Percentiles rank a stretch among this genome's conserved stretches.
Evolutionary conservation across 1,284 basidiomycete species (phyloP).

Genomic region (Ceraceosorus guamensis): DNA sequence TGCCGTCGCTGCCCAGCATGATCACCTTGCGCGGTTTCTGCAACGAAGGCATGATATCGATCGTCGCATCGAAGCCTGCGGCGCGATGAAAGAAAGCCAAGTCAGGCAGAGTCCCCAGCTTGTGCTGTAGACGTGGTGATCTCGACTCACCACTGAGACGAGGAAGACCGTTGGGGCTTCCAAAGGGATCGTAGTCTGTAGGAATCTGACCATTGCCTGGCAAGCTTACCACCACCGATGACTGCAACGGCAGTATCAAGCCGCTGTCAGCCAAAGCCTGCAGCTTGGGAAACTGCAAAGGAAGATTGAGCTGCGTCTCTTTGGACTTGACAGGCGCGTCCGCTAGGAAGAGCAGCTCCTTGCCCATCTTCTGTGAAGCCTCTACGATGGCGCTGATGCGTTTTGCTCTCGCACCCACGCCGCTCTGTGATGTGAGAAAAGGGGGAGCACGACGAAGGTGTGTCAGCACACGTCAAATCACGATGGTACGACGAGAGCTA

Average conservation of each 20-base stretch:
- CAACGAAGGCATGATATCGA: conserved; percentile 87
- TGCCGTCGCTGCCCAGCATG: conserved; percentile 74
- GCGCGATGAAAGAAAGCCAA: conserved; percentile 19
- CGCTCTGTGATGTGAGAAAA: no score
- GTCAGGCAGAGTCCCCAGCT: no score
- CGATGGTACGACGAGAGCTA: not conserved
- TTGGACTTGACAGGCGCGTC: conserved; percentile 33
- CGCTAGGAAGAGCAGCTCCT: conserved; percentile 40
- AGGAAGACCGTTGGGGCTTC: conserved; percentile 60
- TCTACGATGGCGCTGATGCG: conserved; percentile 15
- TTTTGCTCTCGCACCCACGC: no score
- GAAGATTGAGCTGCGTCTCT: conserved; percentile 22
- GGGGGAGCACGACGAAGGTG: not conserved
- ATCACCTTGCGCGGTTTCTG: conserved; percentile 88
- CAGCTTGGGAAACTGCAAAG: conserved; percentile 32
- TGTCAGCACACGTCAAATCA: not conserved
- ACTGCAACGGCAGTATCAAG: conserved; percentile 70
- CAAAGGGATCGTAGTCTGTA: conserved; percentile 71
- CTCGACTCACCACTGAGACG: conserved; percentile 61
- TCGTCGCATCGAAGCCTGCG: conserved; percentile 58
- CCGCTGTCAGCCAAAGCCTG: conserved; percentile 21
- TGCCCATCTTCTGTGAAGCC: conserved; percentile 35
- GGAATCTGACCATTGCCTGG: conserved; percentile 52
- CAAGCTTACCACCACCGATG: conserved; percentile 79
- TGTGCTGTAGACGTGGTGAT: no score